A percentile compares a stretch with the other conserved stretches of the same genome.
These are phyloP conservation scores for Carpinus fangiana DNA, from an alignment of 306 rosid species.

Conservation along the genomic window DNA sequence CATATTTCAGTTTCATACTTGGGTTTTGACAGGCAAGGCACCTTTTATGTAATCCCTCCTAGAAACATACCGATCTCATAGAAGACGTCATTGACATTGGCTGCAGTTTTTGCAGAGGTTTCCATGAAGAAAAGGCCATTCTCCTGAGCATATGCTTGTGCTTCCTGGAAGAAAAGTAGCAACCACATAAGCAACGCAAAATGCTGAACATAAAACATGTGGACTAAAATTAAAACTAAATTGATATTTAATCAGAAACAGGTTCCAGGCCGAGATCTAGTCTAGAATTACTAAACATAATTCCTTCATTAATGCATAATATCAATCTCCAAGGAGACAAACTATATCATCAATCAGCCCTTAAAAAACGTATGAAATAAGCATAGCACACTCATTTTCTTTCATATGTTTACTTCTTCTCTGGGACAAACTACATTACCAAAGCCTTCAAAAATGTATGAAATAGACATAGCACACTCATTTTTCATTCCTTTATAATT, in stretches of 20 bases:
- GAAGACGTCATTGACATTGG: slow-evolving; percentile 60
- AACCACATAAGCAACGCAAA: slow-evolving; percentile 22
- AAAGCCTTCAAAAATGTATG: too few species aligned
- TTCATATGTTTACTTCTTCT: too few species aligned
- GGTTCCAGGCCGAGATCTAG: too few species aligned
- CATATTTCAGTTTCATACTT: slow-evolving; percentile 1
- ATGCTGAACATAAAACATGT: neutral
- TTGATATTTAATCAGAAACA: neutral
- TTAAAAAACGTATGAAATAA: too few species aligned
- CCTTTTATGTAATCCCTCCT: slow-evolving; percentile 6
- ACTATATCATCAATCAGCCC: too few species aligned
- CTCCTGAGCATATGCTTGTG: slow-evolving; percentile 62
- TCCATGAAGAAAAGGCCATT: slow-evolving; percentile 60
- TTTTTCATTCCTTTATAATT: too few species aligned
- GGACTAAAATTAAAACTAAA: neutral
- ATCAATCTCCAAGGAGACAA: too few species aligned
- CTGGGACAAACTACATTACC: too few species aligned
- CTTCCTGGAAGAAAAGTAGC: slow-evolving; percentile 38
- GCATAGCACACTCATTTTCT: too few species aligned
- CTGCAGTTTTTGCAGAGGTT: slow-evolving; percentile 65
- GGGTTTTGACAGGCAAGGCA: neutral
- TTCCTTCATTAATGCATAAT: too few species aligned
- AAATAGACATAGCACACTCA: too few species aligned
- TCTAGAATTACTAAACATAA: too few species aligned
- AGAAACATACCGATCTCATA: slow-evolving; percentile 53